A percentile compares a stretch with the other conserved stretches of the same genome.
Conservation (phyloP, 768 basidiomycete genomes). For the Cyathus striatus region DNA sequence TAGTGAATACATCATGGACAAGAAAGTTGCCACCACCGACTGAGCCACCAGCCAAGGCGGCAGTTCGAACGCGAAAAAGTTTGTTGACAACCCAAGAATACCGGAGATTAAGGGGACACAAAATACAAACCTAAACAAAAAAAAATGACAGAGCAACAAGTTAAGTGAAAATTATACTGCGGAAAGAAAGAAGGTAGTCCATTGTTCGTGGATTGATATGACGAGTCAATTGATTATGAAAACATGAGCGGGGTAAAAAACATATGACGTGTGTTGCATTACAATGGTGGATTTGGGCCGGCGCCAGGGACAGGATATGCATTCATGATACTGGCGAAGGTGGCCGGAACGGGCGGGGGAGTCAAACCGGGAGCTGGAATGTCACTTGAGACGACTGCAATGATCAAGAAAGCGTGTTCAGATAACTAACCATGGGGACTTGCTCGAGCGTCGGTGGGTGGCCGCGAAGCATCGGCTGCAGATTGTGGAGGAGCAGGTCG, state of each 20-base stretch:
- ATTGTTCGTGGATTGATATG: neutral
- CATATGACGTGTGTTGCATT: too few relatives aligned
- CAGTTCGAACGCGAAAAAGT: too few relatives aligned
- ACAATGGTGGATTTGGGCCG: constrained; percentile 3
- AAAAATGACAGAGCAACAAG: neutral
- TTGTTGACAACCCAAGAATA: too few relatives aligned
- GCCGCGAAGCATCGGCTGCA: too few relatives aligned
- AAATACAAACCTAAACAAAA: neutral
- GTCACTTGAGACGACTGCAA: neutral
- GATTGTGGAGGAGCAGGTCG: too few relatives aligned
- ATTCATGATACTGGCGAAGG: constrained; percentile 66
- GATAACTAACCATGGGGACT: neutral
- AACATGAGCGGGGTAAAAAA: neutral
- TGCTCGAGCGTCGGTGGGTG: too few relatives aligned
- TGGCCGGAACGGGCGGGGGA: constrained; percentile 5
- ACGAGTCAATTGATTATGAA: neutral
- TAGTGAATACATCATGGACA: neutral
- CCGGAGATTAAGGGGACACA: neutral
- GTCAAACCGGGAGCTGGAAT: neutral
- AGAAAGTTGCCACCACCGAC: neutral
- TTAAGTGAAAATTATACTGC: neutral
- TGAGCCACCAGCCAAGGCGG: too few relatives aligned
- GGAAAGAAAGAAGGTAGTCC: neutral
- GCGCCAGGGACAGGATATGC: constrained; percentile 44
- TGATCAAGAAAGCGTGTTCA: neutral